These are phyloP conservation scores for Blumeria graminis DNA, from an alignment of 2,329 filamentous ascomycete species.

Conservation along the genomic window DNA sequence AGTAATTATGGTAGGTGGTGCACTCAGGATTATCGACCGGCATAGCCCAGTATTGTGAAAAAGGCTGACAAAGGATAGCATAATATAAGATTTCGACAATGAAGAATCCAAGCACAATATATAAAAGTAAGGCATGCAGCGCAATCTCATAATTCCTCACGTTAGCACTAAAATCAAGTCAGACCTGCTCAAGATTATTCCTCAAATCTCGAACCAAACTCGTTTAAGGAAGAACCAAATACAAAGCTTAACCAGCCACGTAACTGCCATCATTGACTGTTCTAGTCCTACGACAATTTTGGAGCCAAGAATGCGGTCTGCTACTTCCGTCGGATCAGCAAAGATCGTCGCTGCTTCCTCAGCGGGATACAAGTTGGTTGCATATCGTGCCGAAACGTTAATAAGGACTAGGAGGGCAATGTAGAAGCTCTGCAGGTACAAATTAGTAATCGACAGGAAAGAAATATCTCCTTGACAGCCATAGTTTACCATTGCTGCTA, in stretches of 20 bases:
- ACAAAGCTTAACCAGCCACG: conserved; percentile 28
- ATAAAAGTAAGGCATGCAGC: conserved; percentile 23
- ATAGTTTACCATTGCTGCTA: conserved; percentile 15
- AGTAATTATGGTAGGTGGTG: conserved; percentile 28
- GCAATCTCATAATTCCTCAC: conserved; percentile 10
- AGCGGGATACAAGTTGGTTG: conserved; percentile 18
- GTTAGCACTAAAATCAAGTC: conserved; percentile 3
- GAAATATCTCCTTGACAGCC: background rate
- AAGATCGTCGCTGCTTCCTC: conserved; percentile 15
- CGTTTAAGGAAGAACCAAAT: conserved; percentile 22
- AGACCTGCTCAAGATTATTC: background rate
- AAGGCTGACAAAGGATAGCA: conserved; percentile 26
- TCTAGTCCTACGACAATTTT: conserved; percentile 25
- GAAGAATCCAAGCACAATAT: conserved; percentile 23
- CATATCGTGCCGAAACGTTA: conserved; percentile 15
- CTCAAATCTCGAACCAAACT: conserved; percentile 5
- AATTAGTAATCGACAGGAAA: no score
- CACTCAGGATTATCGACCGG: conserved; percentile 26
- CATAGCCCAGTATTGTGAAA: conserved; percentile 32
- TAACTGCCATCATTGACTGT: conserved; percentile 23
- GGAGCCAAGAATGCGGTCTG: conserved; percentile 20
- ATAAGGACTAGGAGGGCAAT: conserved; percentile 16
- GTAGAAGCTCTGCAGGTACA: conserved; percentile 15
- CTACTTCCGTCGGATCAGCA: conserved; percentile 17
- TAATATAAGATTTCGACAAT: conserved; percentile 8